Evolutionary conservation across 352 stramenopile genomes (phyloP), one percentile per base, ranked within the genome.

Genomic region (Pythium pyrilobum): DNA sequence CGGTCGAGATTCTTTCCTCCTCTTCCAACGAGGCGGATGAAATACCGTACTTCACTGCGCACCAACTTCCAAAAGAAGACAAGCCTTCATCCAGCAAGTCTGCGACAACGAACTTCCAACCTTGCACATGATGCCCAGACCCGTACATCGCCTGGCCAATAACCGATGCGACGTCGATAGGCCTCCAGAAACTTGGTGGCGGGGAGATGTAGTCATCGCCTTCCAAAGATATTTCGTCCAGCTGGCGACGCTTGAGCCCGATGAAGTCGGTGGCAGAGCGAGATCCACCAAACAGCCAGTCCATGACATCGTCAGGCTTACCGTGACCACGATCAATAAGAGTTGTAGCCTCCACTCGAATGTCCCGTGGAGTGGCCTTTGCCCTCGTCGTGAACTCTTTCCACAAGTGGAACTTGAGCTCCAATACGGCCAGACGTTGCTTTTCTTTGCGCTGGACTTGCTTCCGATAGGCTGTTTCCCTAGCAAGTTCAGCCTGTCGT

Each of bases 71-170:
- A 66, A 92, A 89, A 1, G 73, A 83, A 13, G 77, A 81, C 6
- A 63, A 60, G 8, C 66, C 59, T 45, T 59, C 63, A 49, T 85
- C 72, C 31, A 86, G 43, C 12, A 92, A 53, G 57, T 92, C 80
- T n/a, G 74, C 80, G 40, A 92, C 66, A 33, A 89, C 61, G 29
- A 90, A 56, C 52, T 92, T 92, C 79, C 79, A 92, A 9, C 64
- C 51, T 9, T 74, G 64, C 6, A 5, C 31, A 2, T 27, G 23
- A 12, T 34, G 39, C 27, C 46, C 41, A 23, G 46, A 37, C 18
- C 11, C 23, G 1, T 13, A 5, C 31, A 63, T 4, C 2, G 23
- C 9, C 18, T 52, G 37, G 16, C 59, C 46, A 37, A 77, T 66
- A 32, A 87, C 39, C 12, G 46, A 56, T 2, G 56, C 34, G 16